phyloP scores from a whole-genome alignment of 805 yeast genomes.

The Yarrowia bubula region DNA sequence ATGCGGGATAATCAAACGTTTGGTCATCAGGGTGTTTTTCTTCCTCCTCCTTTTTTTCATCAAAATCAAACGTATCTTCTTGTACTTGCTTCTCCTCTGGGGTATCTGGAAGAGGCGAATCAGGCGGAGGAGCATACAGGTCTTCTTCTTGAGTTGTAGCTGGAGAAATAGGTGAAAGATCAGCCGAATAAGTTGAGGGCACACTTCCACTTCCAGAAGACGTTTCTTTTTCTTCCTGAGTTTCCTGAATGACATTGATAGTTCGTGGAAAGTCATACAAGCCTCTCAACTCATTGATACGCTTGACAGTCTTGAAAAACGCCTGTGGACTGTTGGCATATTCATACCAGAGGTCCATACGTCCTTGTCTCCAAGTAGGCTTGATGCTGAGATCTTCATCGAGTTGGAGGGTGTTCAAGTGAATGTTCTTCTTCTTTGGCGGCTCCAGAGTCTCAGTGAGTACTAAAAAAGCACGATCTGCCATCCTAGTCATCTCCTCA shows the following conservation, averaged over 20 bases:
- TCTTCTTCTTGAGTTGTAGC: not conserved
- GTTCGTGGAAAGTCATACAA: not conserved
- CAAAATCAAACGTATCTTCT: not conserved
- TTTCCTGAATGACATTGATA: not conserved
- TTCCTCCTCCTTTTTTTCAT: not conserved
- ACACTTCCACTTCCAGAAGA: not conserved
- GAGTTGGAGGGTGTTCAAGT: slow-evolving; percentile 1
- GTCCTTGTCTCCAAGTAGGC: slow-evolving; percentile 8
- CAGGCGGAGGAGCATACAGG: not conserved
- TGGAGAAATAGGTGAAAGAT: not conserved
- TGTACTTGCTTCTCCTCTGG: not conserved
- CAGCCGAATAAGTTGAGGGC: not conserved
- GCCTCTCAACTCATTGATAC: not conserved
- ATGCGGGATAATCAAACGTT: not conserved
- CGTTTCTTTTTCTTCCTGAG: not conserved
- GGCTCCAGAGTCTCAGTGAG: slow-evolving; percentile 12
- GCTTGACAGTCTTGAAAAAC: not conserved
- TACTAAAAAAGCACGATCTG: not conserved
- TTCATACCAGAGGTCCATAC: not conserved
- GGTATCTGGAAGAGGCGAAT: not conserved
- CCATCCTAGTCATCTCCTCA: slow-evolving; percentile 4
- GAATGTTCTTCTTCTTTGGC: not conserved
- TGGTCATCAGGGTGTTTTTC: not conserved
- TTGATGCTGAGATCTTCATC: slow-evolving; percentile 8
- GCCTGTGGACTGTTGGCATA: slow-evolving; percentile 8